Evolutionary conservation across 495 filamentous ascomycete genomes (phyloP).

Genomic region (Xylaria sp.): DNA sequence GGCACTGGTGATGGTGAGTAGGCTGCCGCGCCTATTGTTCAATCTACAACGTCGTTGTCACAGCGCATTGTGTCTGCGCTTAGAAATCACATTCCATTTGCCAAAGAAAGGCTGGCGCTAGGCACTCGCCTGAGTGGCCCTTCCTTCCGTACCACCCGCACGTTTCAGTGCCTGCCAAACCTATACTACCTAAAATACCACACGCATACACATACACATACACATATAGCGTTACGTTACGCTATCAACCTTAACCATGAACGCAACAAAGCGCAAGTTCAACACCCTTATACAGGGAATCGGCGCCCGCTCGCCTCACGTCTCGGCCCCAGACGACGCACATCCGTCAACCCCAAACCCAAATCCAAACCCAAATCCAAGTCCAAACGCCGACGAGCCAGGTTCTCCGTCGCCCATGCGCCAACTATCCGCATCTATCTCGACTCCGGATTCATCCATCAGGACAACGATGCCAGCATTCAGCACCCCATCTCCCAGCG

Average conservation of each 20-base stretch:
- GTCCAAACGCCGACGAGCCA: conserved; percentile 33
- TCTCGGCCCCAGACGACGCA: conserved; percentile 30
- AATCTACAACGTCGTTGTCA: not conserved
- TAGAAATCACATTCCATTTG: conserved; percentile 17
- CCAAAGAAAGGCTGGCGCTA: not conserved
- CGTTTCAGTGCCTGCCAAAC: not conserved
- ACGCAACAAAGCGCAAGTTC: conserved; percentile 64
- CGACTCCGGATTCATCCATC: conserved; percentile 32
- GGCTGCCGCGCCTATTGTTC: not conserved
- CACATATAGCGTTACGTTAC: not conserved
- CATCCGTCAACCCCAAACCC: conserved; percentile 19
- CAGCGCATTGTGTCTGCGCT: not conserved
- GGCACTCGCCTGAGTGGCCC: not conserved
- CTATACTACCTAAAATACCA: not conserved
- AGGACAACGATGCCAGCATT: conserved; percentile 33
- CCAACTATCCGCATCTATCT: conserved; percentile 34
- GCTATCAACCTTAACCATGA: conserved; percentile 48
- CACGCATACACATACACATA: not conserved
- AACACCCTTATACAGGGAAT: conserved; percentile 62
- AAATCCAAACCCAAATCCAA: no score
- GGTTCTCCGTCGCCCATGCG: conserved; percentile 31
- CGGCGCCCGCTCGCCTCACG: conserved; percentile 45
- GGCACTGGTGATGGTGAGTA: not conserved
- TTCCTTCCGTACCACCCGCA: conserved; percentile 2
- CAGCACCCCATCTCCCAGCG: conserved; percentile 31